Evolutionary conservation across 352 stramenopile species (phyloP), one percentile per base, ranked within the genome.

Genomic region (Peronosclerospora sorghi): DNA sequence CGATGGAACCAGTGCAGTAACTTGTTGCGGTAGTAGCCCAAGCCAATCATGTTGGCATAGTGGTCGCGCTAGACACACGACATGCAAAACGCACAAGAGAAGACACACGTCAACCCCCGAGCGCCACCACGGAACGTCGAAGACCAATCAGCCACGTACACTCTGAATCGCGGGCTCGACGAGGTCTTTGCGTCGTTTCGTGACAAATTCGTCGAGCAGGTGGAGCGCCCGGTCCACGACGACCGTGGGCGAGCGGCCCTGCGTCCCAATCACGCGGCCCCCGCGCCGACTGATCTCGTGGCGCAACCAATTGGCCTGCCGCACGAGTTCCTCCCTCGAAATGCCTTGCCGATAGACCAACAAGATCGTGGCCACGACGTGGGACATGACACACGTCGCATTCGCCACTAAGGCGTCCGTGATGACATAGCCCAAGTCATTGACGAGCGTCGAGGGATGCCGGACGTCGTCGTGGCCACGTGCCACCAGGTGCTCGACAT

Each of bases 11-110:
- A 88, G 57, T 92, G 79, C 41, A 92, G 49, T 14, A 92, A 51
- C 49, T 92, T 92, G 57, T 92, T 92, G 54, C 79, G 74, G 59
- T 92, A 92, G 51, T 88, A 87, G 8, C 79, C 79, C 1, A 92
- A 59, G 2, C 76, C 76, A 48, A 92, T 88, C 72, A 89, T 86
- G 58, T 92, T 92, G 10, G 60, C 59, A 50, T 88, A 88, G 58
- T 86, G 68, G 34, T 89, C 79, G 6, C 73, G 67, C 74, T 86
- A 37, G 21, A 50, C n/a, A n/a, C n/a, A n/a, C n/a, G n/a, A n/a
- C n/a, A n/a, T n/a, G n/a, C n/a, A n/a, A n/a, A n/a, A n/a, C n/a
- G n/a, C n/a, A n/a, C n/a, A n/a, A n/a, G n/a, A n/a, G n/a, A n/a
- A n/a, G n/a, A n/a, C n/a, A n/a, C n/a, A n/a, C n/a, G n/a, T n/a